Percentiles rank a stretch among this genome's conserved stretches.
Conservation (phyloP, 345 rosid genomes). For the Camelina sativa region DNA sequence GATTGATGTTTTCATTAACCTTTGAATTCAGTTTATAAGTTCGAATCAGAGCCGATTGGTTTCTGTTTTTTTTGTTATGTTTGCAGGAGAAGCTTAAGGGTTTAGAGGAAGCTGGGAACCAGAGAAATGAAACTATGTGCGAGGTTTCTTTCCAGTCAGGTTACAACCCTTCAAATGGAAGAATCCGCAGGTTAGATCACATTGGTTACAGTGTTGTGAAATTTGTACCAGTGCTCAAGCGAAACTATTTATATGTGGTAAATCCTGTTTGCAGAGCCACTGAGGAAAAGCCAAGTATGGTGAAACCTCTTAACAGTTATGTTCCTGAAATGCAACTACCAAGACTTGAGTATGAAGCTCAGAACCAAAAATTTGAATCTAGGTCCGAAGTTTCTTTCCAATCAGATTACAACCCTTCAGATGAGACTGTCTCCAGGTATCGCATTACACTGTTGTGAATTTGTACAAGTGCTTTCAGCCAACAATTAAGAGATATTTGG, state of each 20-base stretch:
- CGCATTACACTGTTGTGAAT: conserved; percentile 9
- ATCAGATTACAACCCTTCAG: not conserved
- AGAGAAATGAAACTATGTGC: conserved; percentile 48
- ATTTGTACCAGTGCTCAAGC: conserved; percentile 1
- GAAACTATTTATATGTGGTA: conserved; percentile 19
- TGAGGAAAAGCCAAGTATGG: conserved; percentile 45
- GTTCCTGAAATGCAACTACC: conserved; percentile 42
- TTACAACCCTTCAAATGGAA: conserved; percentile 44
- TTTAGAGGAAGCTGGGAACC: conserved; percentile 44
- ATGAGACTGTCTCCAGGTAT: conserved; percentile 52
- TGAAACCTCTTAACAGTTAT: conserved; percentile 19
- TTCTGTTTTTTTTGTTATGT: conserved; percentile 27
- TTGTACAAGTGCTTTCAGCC: conserved; percentile 8
- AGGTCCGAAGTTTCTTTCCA: not conserved
- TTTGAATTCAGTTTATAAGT: conserved; percentile 11
- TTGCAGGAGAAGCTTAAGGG: conserved; percentile 57
- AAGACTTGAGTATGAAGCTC: conserved; percentile 40
- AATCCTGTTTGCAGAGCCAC: conserved; percentile 48
- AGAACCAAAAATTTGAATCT: not conserved
- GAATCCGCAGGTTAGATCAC: conserved; percentile 53
- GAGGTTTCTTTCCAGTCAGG: conserved; percentile 57
- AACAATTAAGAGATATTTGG: conserved; percentile 16
- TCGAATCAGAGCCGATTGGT: conserved; percentile 16
- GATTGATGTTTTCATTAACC: conserved; percentile 5
- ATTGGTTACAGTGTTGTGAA: conserved; percentile 1